Evolutionary conservation across 2,329 filamentous ascomycete species (phyloP).

Genomic region (Verticillium nubilum): DNA sequence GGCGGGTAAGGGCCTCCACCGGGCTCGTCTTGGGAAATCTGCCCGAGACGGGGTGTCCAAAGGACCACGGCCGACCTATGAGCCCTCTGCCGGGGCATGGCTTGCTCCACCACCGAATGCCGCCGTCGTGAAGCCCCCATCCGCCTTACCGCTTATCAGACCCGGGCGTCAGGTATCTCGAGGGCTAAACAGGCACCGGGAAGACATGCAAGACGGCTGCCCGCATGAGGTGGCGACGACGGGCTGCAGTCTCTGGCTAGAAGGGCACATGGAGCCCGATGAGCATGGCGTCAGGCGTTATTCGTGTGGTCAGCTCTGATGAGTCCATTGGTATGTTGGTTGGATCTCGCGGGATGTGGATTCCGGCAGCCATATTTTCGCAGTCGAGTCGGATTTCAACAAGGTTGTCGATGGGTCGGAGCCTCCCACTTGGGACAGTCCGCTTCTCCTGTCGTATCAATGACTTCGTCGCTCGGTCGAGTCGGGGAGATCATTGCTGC

Average conservation of each 20-base stretch:
- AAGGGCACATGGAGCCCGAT: not conserved
- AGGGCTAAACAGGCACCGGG: not conserved
- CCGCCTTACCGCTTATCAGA: not conserved
- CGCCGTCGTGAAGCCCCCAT: not conserved
- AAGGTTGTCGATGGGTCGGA: not conserved
- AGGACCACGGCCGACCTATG: constrained; percentile 2
- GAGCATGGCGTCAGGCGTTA: not conserved
- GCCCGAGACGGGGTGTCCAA: not conserved
- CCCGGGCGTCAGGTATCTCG: not conserved
- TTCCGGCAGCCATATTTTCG: not conserved
- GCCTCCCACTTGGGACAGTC: not conserved
- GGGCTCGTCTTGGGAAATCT: not conserved
- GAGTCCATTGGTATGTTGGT: not conserved
- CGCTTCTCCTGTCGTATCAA: not conserved
- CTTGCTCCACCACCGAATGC: not conserved
- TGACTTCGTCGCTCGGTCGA: not conserved
- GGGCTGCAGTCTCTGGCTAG: not conserved
- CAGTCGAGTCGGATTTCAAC: not conserved
- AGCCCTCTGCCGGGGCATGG: not conserved
- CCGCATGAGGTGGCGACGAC: not conserved
- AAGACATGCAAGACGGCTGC: not conserved
- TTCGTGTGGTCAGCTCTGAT: not conserved
- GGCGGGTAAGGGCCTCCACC: not conserved
- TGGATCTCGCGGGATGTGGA: not conserved
- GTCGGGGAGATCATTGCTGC: not conserved